A percentile compares a stretch with the other conserved stretches of the same genome.
Conservation (phyloP, 73 alveolate genomes). For the Vitrella brassicaformis region DNA sequence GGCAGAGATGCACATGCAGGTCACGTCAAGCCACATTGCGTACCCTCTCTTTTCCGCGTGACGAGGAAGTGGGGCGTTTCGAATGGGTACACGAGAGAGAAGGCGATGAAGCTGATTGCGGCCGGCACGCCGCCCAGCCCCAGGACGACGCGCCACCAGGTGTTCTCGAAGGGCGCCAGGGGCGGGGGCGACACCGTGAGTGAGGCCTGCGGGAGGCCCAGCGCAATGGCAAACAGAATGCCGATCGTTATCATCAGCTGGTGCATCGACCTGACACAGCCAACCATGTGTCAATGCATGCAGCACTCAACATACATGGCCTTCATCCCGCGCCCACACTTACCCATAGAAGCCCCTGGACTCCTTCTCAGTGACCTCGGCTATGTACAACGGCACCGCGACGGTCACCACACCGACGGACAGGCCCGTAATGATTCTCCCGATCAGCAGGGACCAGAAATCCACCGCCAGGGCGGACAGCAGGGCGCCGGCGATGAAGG, state of each 20-base stretch:
- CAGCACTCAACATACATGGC: neutral
- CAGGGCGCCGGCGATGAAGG: neutral
- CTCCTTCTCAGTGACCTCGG: neutral
- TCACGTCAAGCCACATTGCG: too few relatives aligned
- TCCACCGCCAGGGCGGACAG: neutral
- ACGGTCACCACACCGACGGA: neutral
- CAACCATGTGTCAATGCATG: neutral
- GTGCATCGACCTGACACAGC: neutral
- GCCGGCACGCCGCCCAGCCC: too few relatives aligned
- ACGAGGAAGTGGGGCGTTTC: too few relatives aligned
- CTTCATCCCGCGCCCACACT: neutral
- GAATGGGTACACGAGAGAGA: too few relatives aligned
- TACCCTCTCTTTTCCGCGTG: too few relatives aligned
- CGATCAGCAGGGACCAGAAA: too few relatives aligned
- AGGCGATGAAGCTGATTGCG: too few relatives aligned
- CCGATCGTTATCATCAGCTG: neutral
- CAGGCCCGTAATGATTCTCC: neutral
- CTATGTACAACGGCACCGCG: neutral
- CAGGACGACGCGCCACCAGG: too few relatives aligned
- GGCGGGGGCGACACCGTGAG: too few relatives aligned
- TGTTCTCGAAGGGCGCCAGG: too few relatives aligned
- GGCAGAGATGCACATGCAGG: too few relatives aligned
- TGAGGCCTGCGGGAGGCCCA: neutral
- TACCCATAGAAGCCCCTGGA: neutral
- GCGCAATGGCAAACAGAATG: neutral